phyloP scores from a whole-genome alignment of 768 basidiomycete species.

The Saitozyma sp. region DNA sequence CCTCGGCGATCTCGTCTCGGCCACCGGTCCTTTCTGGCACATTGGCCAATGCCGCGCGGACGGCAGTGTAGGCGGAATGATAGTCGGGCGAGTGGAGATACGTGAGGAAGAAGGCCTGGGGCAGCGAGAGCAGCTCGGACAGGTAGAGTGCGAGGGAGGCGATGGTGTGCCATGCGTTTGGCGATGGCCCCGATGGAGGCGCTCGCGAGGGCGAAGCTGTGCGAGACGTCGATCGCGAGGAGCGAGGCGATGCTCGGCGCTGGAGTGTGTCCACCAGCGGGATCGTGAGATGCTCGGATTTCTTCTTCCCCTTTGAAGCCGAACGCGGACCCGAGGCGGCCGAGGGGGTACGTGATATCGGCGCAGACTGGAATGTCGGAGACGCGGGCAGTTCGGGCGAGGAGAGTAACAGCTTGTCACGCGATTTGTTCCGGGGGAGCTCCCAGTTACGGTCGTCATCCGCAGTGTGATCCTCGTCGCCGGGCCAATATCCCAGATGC shows the following conservation, averaged over 20 bases:
- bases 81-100: conserved; percentile 45
- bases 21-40: conserved; percentile 12
- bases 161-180: conserved; percentile 40
- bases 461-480: conserved; percentile 13
- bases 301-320: conserved; percentile 16
- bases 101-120: conserved; percentile 31
- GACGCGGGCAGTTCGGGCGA: too few relatives aligned
- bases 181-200: conserved; percentile 14
- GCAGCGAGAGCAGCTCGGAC: conserved; percentile 30
- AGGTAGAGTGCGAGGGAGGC: conserved; percentile 41
- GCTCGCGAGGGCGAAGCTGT: conserved; percentile 6
- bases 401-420: too few relatives aligned
- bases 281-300: conserved; percentile 17
- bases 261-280: conserved; percentile 38
- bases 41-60: conserved; percentile 28
- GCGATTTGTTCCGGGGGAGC: too few relatives aligned
- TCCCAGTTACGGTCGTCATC: too few relatives aligned
- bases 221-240: conserved; percentile 19
- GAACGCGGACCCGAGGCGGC: not conserved
- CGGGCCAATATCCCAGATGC: conserved; percentile 37
- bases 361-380: not conserved
- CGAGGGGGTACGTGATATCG: conserved; percentile 12
- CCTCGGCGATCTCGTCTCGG: conserved; percentile 9
- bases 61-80: conserved; percentile 36
- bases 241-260: conserved; percentile 21